Conservation (phyloP, 306 rosid species). For the Herpetospermum pedunculosum region DNA sequence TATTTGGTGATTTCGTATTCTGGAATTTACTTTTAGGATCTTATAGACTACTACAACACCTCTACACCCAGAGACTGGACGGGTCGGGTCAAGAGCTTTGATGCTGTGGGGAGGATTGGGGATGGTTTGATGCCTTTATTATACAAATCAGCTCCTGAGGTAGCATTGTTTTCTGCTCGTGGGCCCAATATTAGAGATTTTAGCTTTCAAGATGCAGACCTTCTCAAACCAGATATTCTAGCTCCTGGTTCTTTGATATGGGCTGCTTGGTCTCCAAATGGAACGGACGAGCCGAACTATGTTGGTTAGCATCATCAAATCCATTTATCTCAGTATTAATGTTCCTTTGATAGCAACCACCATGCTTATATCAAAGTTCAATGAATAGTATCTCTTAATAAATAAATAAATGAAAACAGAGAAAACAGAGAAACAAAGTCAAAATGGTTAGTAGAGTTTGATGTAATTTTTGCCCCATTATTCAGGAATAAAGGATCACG, state of each 20-base stretch:
- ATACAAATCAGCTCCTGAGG: conserved; percentile 96
- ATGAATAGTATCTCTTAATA: neutral
- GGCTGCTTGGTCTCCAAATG: conserved; percentile 99
- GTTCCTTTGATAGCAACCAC: neutral
- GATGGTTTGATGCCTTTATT: conserved; percentile 86
- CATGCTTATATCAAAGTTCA: neutral
- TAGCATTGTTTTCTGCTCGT: conserved; percentile 87
- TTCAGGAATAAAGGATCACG: neutral
- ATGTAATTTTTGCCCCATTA: neutral
- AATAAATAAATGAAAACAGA: neutral
- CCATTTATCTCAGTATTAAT: neutral
- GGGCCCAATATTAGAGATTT: conserved; percentile 95
- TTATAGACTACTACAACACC: conserved; percentile 70
- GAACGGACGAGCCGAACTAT: conserved; percentile 91
- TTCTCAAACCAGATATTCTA: conserved; percentile 94
- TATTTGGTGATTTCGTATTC: conserved; percentile 16
- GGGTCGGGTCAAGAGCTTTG: conserved; percentile 83
- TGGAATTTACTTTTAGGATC: conserved; percentile 51
- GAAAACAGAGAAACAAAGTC: neutral
- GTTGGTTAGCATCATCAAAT: conserved; percentile 35
- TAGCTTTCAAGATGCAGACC: conserved; percentile 93
- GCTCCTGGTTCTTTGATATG: conserved; percentile 98
- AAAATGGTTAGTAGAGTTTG: neutral
- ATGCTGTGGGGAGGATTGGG: conserved; percentile 71
- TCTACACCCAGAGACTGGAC: conserved; percentile 98